Conservation (phyloP, 495 filamentous ascomycete species). For the Aspergillus panamensis region DNA sequence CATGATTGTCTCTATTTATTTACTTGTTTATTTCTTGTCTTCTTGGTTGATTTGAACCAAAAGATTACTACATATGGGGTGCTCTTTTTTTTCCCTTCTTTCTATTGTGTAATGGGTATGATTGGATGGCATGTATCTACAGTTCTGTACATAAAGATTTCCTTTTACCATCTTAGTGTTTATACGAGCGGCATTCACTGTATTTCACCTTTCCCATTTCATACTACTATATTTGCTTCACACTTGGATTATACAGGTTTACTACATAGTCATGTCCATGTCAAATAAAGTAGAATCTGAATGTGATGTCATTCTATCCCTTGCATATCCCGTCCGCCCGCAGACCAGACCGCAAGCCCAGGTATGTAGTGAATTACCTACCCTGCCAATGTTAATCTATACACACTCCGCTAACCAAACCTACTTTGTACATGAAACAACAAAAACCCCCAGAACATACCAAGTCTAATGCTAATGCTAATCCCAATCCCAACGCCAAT, state of each 20-base stretch:
- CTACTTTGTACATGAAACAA: neutral
- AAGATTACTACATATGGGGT: too few relatives aligned
- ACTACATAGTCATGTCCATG: too few relatives aligned
- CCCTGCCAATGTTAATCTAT: neutral
- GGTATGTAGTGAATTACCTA: neutral
- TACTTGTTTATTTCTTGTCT: too few relatives aligned
- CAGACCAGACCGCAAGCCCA: neutral
- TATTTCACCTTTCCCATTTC: neutral
- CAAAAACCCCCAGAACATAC: neutral
- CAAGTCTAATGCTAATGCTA: neutral
- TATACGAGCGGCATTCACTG: neutral
- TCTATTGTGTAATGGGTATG: neutral
- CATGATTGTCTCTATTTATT: too few relatives aligned
- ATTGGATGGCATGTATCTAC: neutral
- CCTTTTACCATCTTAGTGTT: neutral
- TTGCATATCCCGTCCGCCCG: constrained; percentile 4
- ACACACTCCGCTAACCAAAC: neutral
- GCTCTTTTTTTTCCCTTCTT: neutral
- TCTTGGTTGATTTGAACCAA: too few relatives aligned
- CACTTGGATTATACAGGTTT: too few relatives aligned
- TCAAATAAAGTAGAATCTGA: too few relatives aligned
- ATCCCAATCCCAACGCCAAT: neutral
- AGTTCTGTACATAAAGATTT: constrained; percentile 1
- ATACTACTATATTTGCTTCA: too few relatives aligned
- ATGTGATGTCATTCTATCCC: neutral